These are phyloP conservation scores for Metschnikowia lunata DNA, from an alignment of 805 yeast species.

Conservation along the genomic window DNA sequence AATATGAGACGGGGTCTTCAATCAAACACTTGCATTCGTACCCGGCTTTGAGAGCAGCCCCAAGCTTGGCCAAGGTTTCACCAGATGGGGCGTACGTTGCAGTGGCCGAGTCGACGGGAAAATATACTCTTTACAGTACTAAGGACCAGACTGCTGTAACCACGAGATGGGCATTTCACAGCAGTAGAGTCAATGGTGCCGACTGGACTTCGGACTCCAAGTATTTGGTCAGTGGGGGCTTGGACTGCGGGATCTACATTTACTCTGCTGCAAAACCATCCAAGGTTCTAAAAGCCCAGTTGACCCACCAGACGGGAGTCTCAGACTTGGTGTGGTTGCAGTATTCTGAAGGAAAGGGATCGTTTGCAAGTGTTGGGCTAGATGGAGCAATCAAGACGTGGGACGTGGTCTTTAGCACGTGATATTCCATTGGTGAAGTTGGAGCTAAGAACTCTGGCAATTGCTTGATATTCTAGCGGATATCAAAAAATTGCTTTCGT, in stretches of 20 bases:
- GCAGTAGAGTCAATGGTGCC: slow-evolving; percentile 72
- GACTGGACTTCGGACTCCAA: slow-evolving; percentile 76
- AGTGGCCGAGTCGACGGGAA: slow-evolving; percentile 83
- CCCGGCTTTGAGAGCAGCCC: slow-evolving; percentile 53
- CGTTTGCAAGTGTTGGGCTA: slow-evolving; percentile 66
- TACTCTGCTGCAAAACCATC: slow-evolving; percentile 78
- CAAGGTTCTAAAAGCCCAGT: slow-evolving; percentile 65
- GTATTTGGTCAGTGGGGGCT: slow-evolving; percentile 70
- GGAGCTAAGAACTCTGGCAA: too few species aligned
- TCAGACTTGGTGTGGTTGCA: slow-evolving; percentile 67
- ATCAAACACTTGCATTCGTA: slow-evolving; percentile 20
- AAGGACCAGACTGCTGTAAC: slow-evolving; percentile 57
- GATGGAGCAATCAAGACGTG: slow-evolving; percentile 81
- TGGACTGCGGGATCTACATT: slow-evolving; percentile 76
- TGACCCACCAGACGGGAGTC: slow-evolving; percentile 89
- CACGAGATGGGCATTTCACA: slow-evolving; percentile 94
- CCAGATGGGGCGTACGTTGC: slow-evolving; percentile 69
- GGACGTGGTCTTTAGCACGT: slow-evolving; percentile 38
- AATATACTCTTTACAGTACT: slow-evolving; percentile 67
- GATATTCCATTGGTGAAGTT: background rate
- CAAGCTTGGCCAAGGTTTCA: slow-evolving; percentile 62
- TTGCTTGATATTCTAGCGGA: too few species aligned
- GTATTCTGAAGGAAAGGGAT: slow-evolving; percentile 29
- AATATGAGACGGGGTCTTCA: slow-evolving; percentile 45
- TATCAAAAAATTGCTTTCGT: too few species aligned